phyloP scores from a whole-genome alignment of 1,284 basidiomycete genomes.

The Moniliophthora roreri region DNA sequence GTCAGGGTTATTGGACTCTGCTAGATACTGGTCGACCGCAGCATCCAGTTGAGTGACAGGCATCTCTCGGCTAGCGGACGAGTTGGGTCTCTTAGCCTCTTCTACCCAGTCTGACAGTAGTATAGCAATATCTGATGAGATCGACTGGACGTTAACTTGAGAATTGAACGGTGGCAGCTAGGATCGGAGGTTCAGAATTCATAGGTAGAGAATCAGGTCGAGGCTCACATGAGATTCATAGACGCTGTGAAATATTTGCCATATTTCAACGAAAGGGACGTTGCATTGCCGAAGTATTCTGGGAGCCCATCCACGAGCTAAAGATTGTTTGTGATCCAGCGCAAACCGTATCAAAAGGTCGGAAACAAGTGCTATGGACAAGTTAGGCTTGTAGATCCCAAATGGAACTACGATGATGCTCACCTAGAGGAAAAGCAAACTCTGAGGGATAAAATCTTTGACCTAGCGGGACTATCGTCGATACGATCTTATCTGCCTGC shows the following conservation, averaged over 20 bases:
- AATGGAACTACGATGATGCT: conserved; percentile 25
- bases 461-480: conserved; percentile 70
- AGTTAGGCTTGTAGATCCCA: conserved; percentile 2
- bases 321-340: conserved; percentile 55
- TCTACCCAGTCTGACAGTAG: conserved; percentile 77
- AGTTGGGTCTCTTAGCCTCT: conserved; percentile 67
- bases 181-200: not conserved
- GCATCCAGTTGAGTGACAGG: conserved; percentile 73
- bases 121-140: conserved; percentile 77
- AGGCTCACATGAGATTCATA: conserved; percentile 78
- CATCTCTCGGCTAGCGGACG: conserved; percentile 57
- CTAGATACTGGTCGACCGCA: conserved; percentile 69
- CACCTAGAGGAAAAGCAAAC: conserved; percentile 85
- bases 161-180: conserved; percentile 84
- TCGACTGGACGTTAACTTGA: conserved; percentile 71
- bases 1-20: conserved; percentile 57
- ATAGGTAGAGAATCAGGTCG: not conserved
- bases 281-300: conserved; percentile 75
- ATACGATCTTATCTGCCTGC: conserved; percentile 62
- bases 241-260: conserved; percentile 85
- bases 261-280: conserved; percentile 75
- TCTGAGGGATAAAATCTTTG: conserved; percentile 90
- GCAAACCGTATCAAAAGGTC: conserved; percentile 70
- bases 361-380: conserved; percentile 61
- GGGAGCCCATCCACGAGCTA: conserved; percentile 79